Percentiles rank a stretch among this genome's conserved stretches.
Conservation (phyloP, 108 stramenopile species). For the Cyclotella baltica region DNA sequence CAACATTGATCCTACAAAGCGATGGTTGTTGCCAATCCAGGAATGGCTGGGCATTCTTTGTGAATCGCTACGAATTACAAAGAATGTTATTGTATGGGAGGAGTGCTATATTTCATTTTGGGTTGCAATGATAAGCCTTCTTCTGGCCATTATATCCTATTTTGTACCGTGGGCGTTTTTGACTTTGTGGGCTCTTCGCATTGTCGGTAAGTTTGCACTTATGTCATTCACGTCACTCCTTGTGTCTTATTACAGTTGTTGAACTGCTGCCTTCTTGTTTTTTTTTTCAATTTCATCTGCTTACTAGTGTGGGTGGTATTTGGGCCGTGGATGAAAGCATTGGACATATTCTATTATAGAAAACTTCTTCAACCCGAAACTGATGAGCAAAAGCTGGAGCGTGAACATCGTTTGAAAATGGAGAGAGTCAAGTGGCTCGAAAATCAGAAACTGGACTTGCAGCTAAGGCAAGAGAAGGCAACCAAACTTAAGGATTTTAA, state of each 20-base stretch:
- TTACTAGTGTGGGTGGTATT: conserved; percentile 60
- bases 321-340: conserved; percentile 87
- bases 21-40: conserved; percentile 69
- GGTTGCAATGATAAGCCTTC: conserved; percentile 60
- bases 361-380: conserved; percentile 49
- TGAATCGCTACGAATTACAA: conserved; percentile 56
- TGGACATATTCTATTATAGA: conserved; percentile 68
- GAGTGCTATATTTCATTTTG: conserved; percentile 78
- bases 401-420: conserved; percentile 19
- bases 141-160: conserved; percentile 58
- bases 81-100: conserved; percentile 80
- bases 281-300: not conserved
- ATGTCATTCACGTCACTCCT: not conserved
- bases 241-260: not conserved
- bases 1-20: conserved; percentile 58
- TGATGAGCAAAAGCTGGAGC: conserved; percentile 53
- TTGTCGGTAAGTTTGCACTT: conserved; percentile 28
- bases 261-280: not conserved
- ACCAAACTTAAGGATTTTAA: conserved; percentile 80
- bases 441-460: conserved; percentile 42
- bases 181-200: conserved; percentile 65
- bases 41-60: conserved; percentile 59
- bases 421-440: conserved; percentile 38
- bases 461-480: conserved; percentile 61
- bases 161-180: conserved; percentile 79